Evolutionary conservation across 768 basidiomycete species (phyloP).

Genomic region (Kwoniella dejecticola): DNA sequence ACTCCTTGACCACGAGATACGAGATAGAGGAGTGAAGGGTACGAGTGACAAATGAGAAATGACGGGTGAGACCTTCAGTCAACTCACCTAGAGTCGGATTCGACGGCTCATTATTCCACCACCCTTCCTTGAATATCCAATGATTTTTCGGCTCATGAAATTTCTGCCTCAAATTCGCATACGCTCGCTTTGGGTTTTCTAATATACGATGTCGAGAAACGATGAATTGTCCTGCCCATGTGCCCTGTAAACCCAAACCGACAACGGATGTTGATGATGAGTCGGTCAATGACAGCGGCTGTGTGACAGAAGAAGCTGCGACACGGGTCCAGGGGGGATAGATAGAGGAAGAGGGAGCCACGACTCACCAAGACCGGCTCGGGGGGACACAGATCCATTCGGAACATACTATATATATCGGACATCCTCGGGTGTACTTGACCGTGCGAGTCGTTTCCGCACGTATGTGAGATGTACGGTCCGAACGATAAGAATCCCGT

Average conservation of each 20-base stretch:
- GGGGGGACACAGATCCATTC: slow-evolving; percentile 44
- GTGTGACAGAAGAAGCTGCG: too few species aligned
- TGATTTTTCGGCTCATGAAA: slow-evolving; percentile 43
- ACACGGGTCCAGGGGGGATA: background rate
- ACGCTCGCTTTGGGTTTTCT: slow-evolving; percentile 36
- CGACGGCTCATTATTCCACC: slow-evolving; percentile 37
- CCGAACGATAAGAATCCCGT: slow-evolving; percentile 54
- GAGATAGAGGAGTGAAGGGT: too few species aligned
- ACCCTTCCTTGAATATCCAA: slow-evolving; percentile 50
- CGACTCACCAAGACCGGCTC: slow-evolving; percentile 29
- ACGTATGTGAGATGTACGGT: slow-evolving; percentile 40
- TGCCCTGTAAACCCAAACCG: slow-evolving; percentile 33
- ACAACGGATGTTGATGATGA: slow-evolving; percentile 21
- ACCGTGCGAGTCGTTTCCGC: slow-evolving; percentile 43
- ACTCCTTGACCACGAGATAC: too few species aligned
- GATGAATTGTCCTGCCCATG: slow-evolving; percentile 53
- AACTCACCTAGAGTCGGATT: slow-evolving; percentile 43
- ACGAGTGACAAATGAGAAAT: too few species aligned
- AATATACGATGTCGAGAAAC: slow-evolving; percentile 47
- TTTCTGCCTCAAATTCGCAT: slow-evolving; percentile 33
- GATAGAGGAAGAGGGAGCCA: too few species aligned
- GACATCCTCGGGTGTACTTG: slow-evolving; percentile 45
- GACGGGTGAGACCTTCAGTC: too few species aligned
- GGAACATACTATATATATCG: slow-evolving; percentile 52
- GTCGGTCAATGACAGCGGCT: background rate